A percentile compares a stretch with the other conserved stretches of the same genome.
These are phyloP conservation scores for Endoconidiophora laricicola DNA, from an alignment of 2,329 filamentous ascomycete species.

Conservation along the genomic window DNA sequence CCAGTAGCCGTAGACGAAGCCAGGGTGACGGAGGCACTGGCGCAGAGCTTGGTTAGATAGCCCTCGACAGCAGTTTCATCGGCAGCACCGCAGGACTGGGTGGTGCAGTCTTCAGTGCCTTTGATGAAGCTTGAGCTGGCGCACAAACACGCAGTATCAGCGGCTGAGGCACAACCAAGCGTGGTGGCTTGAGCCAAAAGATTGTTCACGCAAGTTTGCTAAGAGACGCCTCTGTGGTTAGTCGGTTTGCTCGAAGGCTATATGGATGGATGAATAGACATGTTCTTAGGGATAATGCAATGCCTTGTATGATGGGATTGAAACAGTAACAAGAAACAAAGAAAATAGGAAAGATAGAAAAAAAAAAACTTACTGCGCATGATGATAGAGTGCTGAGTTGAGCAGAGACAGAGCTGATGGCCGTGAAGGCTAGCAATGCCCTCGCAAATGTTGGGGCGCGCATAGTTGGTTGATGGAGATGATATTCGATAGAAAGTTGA, in stretches of 20 bases:
- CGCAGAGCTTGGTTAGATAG: constrained; percentile 18
- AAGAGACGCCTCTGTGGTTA: not conserved
- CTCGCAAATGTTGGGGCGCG: constrained; percentile 4
- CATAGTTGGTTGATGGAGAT: not conserved
- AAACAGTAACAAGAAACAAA: not conserved
- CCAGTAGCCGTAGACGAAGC: not conserved
- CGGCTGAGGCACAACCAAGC: constrained; percentile 14
- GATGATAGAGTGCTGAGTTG: constrained; percentile 9
- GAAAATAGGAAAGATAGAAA: too few species aligned
- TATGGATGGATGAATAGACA: not conserved
- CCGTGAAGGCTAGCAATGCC: constrained; percentile 3
- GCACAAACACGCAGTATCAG: constrained; percentile 26
- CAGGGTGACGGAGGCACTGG: constrained; percentile 15
- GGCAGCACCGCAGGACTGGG: constrained; percentile 16
- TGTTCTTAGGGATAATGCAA: too few species aligned
- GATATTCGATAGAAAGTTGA: not conserved
- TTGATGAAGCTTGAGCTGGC: constrained; percentile 19
- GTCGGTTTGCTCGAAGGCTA: not conserved
- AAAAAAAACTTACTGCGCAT: constrained; percentile 9
- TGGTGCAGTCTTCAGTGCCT: constrained; percentile 27
- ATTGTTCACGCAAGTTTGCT: constrained; percentile 13
- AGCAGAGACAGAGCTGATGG: constrained; percentile 4
- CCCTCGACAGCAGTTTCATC: constrained; percentile 18
- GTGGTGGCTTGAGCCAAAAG: constrained; percentile 9
- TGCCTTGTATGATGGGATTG: too few species aligned